Conservation (phyloP, 805 yeast species). For the Candida sithepensis region DNA sequence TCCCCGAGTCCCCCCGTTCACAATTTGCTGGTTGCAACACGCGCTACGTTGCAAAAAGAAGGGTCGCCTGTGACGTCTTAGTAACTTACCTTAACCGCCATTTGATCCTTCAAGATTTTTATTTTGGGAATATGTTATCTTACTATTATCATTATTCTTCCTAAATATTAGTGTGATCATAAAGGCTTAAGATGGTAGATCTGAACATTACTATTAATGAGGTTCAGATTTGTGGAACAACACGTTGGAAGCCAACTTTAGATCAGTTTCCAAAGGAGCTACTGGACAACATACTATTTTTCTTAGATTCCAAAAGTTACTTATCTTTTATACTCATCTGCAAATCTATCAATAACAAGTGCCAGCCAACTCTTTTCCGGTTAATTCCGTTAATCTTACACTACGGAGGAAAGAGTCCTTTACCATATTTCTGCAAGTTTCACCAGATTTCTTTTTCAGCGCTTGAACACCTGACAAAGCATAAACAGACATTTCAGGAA, state of each 20-base stretch:
- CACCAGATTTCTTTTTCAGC: conserved; percentile 11
- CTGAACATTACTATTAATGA: no score
- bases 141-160: no score
- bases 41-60: no score
- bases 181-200: no score
- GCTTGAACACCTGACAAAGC: conserved; percentile 7
- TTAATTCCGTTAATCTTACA: conserved; percentile 15
- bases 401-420: conserved; percentile 9
- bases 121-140: no score
- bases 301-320: conserved; percentile 9
- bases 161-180: no score
- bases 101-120: no score
- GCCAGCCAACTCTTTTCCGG: conserved; percentile 17
- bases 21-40: no score
- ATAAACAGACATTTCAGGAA: conserved; percentile 12
- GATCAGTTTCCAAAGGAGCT: conserved; percentile 23
- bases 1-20: no score
- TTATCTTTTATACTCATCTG: conserved; percentile 19
- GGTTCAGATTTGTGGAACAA: not conserved
- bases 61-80: no score
- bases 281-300: conserved; percentile 18
- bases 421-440: conserved; percentile 4
- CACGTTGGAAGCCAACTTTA: not conserved
- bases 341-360: conserved; percentile 15
- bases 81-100: no score